Conservation (phyloP, 1,139 yeast genomes). For the Candida frijolesensis region DNA sequence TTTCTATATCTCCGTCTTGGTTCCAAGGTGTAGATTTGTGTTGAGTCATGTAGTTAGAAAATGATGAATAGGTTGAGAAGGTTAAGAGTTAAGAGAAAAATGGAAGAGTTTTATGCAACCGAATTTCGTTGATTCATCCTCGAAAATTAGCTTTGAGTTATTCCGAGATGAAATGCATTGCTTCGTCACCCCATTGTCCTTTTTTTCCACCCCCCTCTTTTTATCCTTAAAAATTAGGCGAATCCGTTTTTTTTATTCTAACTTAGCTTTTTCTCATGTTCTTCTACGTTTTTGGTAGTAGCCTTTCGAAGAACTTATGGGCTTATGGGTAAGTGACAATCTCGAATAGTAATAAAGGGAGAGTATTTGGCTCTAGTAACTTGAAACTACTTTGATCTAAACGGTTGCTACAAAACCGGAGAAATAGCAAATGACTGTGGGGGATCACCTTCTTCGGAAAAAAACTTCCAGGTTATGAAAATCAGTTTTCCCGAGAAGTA, state of each 20-base stretch:
- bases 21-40: constrained; percentile 8
- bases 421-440: background rate
- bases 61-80: background rate
- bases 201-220: background rate
- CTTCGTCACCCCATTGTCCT: constrained; percentile 1
- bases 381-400: background rate
- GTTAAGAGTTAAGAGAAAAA: background rate
- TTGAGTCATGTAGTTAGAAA: background rate
- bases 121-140: background rate
- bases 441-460: constrained; percentile 1
- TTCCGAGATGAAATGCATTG: constrained; percentile 1
- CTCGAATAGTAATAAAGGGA: too few species aligned
- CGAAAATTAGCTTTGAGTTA: background rate
- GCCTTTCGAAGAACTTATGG: too few species aligned
- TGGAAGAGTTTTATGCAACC: background rate
- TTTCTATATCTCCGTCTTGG: background rate
- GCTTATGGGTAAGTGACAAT: too few species aligned
- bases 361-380: too few species aligned
- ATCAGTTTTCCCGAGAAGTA: background rate
- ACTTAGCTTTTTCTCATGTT: background rate
- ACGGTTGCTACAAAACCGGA: background rate
- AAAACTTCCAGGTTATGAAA: background rate
- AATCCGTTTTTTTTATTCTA: background rate
- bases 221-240: background rate
- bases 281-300: too few species aligned